Evolutionary conservation across 148 eudicot species (phyloP).

Genomic region (Rhododendron ferrugineum): DNA sequence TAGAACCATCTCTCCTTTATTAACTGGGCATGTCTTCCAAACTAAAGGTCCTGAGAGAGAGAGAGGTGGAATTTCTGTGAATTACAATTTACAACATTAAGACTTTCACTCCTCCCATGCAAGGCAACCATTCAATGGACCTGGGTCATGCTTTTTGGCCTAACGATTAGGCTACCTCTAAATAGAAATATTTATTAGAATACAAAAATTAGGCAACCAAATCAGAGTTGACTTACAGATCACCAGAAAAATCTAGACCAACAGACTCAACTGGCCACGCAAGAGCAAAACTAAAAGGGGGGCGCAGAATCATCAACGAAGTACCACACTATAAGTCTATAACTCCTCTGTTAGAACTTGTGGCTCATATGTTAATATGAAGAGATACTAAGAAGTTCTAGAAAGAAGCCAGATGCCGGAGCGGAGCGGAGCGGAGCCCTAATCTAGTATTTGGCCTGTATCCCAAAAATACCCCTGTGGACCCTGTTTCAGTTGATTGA

Average conservation of each 20-base stretch:
- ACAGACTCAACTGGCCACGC: conserved; percentile 1
- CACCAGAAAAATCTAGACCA: background rate
- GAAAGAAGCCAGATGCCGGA: too few relatives aligned
- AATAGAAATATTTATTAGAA: background rate
- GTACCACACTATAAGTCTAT: background rate
- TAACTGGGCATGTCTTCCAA: background rate
- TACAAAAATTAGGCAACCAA: background rate
- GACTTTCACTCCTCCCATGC: background rate
- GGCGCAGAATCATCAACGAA: background rate
- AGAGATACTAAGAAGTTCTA: too few relatives aligned
- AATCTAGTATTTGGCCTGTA: too few relatives aligned
- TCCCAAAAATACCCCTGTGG: too few relatives aligned
- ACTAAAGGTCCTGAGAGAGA: background rate
- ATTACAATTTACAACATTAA: background rate
- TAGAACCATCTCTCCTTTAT: background rate
- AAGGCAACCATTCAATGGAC: background rate
- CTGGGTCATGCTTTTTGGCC: background rate
- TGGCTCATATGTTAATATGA: too few relatives aligned
- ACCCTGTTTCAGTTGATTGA: too few relatives aligned
- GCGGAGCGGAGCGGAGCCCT: too few relatives aligned
- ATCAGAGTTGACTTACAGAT: background rate
- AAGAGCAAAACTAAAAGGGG: background rate
- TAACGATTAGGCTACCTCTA: background rate
- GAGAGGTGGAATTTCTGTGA: background rate
- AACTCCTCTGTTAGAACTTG: background rate